Evolutionary conservation across 805 yeast genomes (phyloP).

Genomic region (Blastobotrys mokoenaii): DNA sequence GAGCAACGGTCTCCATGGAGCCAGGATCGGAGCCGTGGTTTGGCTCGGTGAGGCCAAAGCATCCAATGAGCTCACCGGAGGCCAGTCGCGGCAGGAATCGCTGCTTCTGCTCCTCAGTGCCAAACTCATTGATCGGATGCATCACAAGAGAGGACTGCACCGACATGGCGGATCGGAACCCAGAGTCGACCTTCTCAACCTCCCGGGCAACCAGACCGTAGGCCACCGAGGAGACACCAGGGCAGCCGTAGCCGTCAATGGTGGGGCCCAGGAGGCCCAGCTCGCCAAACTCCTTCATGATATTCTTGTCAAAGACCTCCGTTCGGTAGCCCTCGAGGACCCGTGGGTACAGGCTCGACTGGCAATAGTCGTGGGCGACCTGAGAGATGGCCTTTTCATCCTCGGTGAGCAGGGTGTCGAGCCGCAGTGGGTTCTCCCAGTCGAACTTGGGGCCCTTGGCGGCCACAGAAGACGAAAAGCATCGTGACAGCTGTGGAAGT

Average conservation of each 20-base stretch:
- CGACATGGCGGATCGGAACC: constrained; percentile 36
- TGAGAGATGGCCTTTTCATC: constrained; percentile 32
- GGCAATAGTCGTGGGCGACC: constrained; percentile 31
- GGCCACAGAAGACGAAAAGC: no score
- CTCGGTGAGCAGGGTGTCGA: constrained; percentile 30
- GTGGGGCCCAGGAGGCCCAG: constrained; percentile 35
- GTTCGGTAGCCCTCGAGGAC: constrained; percentile 34
- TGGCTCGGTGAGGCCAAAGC: constrained; percentile 60
- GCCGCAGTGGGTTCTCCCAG: constrained; percentile 33
- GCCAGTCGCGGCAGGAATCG: constrained; percentile 33
- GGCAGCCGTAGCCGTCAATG: constrained; percentile 36
- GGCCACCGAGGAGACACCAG: constrained; percentile 34
- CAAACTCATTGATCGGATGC: constrained; percentile 35
- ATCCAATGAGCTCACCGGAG: constrained; percentile 40
- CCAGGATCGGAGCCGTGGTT: constrained; percentile 56
- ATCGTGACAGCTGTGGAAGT: no score
- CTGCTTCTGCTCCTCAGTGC: constrained; percentile 34
- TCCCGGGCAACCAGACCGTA: constrained; percentile 38
- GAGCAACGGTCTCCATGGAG: constrained; percentile 48
- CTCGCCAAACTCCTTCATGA: constrained; percentile 35
- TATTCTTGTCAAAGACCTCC: constrained; percentile 28
- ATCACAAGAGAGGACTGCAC: constrained; percentile 39
- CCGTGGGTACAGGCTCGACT: constrained; percentile 31
- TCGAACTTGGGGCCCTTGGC: constrained; percentile 18
- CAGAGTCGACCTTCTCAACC: constrained; percentile 38